phyloP scores from a whole-genome alignment of 73 alveolate species.

The Durusdinium trenchii region DNA sequence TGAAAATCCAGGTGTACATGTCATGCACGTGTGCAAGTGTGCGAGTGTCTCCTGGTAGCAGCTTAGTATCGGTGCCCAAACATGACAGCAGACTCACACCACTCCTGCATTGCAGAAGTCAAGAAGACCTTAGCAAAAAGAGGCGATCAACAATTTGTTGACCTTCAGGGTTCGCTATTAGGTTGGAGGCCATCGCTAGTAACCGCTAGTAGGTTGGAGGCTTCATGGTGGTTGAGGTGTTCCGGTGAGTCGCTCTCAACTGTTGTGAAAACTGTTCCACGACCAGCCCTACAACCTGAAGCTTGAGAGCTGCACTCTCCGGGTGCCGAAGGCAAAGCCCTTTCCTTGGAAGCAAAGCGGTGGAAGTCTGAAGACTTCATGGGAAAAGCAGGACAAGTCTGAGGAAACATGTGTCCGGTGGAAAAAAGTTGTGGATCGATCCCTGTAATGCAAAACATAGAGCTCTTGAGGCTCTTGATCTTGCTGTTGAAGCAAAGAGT shows the following conservation, averaged over 20 bases:
- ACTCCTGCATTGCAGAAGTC: conserved; percentile 72
- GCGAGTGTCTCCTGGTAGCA: neutral
- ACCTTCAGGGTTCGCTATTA: too few relatives aligned
- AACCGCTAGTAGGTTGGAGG: too few relatives aligned
- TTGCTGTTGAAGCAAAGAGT: too few relatives aligned
- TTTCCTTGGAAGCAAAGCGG: conserved; percentile 19
- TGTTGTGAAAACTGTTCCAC: too few relatives aligned
- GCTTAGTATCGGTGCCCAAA: neutral
- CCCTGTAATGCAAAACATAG: neutral
- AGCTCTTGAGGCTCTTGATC: neutral
- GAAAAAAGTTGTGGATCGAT: neutral
- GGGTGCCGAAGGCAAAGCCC: conserved; percentile 43
- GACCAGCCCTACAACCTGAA: neutral
- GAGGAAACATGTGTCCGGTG: neutral
- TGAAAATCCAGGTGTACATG: neutral
- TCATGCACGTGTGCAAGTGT: neutral
- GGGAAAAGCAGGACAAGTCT: neutral
- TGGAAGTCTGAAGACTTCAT: neutral
- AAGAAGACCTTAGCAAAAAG: conserved; percentile 24
- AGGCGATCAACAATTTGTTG: too few relatives aligned
- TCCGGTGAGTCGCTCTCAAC: too few relatives aligned
- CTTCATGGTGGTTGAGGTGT: too few relatives aligned
- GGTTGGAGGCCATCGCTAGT: too few relatives aligned
- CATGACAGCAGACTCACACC: conserved; percentile 70
- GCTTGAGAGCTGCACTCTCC: neutral